Evolutionary conservation across 805 yeast genomes (phyloP).

Genomic region (Peterozyma toletana): DNA sequence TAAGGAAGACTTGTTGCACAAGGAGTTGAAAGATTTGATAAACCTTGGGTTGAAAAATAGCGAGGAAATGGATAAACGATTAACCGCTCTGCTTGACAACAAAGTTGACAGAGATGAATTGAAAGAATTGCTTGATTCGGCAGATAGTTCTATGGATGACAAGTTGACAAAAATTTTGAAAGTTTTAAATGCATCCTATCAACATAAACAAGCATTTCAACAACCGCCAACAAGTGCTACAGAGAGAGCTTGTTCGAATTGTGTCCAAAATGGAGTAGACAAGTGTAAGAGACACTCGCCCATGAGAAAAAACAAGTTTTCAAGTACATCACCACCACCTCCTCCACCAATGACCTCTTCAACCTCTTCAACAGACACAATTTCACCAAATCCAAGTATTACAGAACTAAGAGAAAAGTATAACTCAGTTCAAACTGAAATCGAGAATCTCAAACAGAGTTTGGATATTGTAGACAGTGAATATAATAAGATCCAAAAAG

Average conservation of each 20-base stretch:
- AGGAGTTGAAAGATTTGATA: background rate
- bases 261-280: too few relatives aligned
- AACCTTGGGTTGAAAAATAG: conserved; percentile 2
- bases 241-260: too few relatives aligned
- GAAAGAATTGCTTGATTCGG: background rate
- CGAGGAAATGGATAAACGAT: background rate
- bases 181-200: background rate
- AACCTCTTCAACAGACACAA: too few relatives aligned
- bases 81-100: conserved; percentile 1
- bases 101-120: conserved; percentile 7
- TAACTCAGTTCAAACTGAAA: too few relatives aligned
- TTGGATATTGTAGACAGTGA: too few relatives aligned
- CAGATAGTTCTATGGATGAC: background rate
- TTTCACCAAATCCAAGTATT: too few relatives aligned
- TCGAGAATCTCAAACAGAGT: too few relatives aligned
- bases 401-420: too few relatives aligned
- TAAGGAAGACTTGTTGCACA: background rate
- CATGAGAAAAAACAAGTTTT: too few relatives aligned
- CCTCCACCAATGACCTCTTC: too few relatives aligned
- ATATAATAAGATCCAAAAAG: background rate
- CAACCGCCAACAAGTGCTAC: background rate
- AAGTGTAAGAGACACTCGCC: too few relatives aligned
- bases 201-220: background rate
- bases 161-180: background rate
- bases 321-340: too few relatives aligned